These are phyloP conservation scores for Sarocladium strictum DNA, from an alignment of 2,329 filamentous ascomycete genomes.

Conservation along the genomic window DNA sequence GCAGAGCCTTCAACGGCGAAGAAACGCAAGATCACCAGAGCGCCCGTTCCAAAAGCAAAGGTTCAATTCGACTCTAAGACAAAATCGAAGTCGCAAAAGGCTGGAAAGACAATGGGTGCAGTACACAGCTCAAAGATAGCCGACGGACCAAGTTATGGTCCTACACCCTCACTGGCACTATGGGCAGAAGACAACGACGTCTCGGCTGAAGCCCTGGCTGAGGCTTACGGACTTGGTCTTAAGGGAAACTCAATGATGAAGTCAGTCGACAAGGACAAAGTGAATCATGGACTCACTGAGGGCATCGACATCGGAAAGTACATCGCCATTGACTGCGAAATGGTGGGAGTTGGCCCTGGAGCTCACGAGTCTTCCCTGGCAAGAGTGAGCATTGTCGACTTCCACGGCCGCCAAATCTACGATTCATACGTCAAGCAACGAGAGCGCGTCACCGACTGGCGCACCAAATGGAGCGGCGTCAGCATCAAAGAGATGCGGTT, in stretches of 20 bases:
- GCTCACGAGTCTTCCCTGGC: slow-evolving; percentile 71
- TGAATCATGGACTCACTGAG: slow-evolving; percentile 58
- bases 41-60: slow-evolving; percentile 12
- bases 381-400: slow-evolving; percentile 86
- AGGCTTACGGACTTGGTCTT: slow-evolving; percentile 53
- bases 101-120: slow-evolving; percentile 45
- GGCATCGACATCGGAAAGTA: slow-evolving; percentile 78
- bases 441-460: slow-evolving; percentile 80
- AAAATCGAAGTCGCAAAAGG: slow-evolving; percentile 10
- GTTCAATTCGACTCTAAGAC: slow-evolving; percentile 14
- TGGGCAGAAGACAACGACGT: slow-evolving; percentile 58
- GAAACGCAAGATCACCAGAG: slow-evolving; percentile 18
- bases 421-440: slow-evolving; percentile 83
- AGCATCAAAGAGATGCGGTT: slow-evolving; percentile 63
- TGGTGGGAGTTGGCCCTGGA: slow-evolving; percentile 81
- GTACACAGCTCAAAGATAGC: slow-evolving; percentile 43
- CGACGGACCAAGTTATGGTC: slow-evolving; percentile 30
- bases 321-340: slow-evolving; percentile 91
- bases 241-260: slow-evolving; percentile 43
- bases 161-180: slow-evolving; percentile 50
- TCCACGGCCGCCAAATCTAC: slow-evolving; percentile 86
- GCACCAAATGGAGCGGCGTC: slow-evolving; percentile 81
- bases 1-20: slow-evolving; percentile 21
- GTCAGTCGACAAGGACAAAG: slow-evolving; percentile 39
- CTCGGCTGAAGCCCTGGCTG: slow-evolving; percentile 52